phyloP scores from a whole-genome alignment of 1,284 basidiomycete species.

The Melanopsichium pennsylvanicum region DNA sequence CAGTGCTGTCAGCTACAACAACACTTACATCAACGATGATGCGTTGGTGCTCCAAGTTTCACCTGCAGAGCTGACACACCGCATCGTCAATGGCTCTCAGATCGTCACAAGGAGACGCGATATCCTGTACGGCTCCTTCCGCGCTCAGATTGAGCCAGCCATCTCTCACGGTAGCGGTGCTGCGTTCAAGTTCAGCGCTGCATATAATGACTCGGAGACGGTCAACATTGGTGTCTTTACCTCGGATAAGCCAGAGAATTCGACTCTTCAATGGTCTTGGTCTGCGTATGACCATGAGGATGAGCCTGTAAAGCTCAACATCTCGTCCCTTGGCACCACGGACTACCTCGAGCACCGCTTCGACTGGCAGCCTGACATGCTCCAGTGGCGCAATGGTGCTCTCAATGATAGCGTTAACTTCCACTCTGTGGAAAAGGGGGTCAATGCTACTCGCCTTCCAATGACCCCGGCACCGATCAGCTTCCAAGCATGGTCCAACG shows the following conservation, averaged over 20 bases:
- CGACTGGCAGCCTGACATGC: conserved; percentile 50
- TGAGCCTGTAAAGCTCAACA: conserved; percentile 41
- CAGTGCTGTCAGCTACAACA: conserved; percentile 50
- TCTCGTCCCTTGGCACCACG: conserved; percentile 34
- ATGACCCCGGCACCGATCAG: conserved; percentile 42
- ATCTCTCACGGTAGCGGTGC: conserved; percentile 32
- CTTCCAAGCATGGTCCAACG: conserved; percentile 54
- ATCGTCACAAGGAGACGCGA: conserved; percentile 54
- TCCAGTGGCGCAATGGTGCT: conserved; percentile 50
- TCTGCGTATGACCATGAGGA: conserved; percentile 40
- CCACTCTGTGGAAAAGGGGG: conserved; percentile 25
- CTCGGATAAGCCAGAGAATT: conserved; percentile 36
- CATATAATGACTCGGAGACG: conserved; percentile 51
- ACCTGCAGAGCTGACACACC: conserved; percentile 29
- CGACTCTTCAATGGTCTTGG: conserved; percentile 49
- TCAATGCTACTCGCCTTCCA: conserved; percentile 46
- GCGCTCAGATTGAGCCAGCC: conserved; percentile 47
- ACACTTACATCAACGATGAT: conserved; percentile 43
- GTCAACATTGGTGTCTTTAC: conserved; percentile 41
- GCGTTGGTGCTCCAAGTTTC: conserved; percentile 48
- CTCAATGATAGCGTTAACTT: conserved; percentile 39
- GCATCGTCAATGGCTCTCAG: conserved; percentile 53
- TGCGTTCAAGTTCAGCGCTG: conserved; percentile 45
- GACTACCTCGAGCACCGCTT: conserved; percentile 53
- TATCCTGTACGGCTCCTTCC: conserved; percentile 59